Conservation (phyloP, 768 basidiomycete genomes). For the Leccinum longicurvipes region DNA sequence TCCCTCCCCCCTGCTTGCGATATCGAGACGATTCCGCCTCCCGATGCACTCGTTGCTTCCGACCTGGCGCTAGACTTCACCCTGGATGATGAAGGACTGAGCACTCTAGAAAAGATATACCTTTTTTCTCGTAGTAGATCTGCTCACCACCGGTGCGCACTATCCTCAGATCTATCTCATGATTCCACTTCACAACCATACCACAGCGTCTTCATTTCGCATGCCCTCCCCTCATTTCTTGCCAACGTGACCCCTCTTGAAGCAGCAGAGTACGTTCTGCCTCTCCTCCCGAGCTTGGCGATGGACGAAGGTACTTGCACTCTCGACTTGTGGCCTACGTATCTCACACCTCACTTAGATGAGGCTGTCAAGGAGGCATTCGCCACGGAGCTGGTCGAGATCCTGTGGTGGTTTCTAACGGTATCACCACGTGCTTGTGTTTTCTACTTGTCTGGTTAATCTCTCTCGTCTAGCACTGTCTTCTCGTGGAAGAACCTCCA, state of each 20-base stretch:
- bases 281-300: slow-evolving; percentile 80
- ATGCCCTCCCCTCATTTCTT: slow-evolving; percentile 77
- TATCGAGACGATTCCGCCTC: slow-evolving; percentile 24
- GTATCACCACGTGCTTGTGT: slow-evolving; percentile 31
- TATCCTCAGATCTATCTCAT: neutral
- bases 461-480: slow-evolving; percentile 52
- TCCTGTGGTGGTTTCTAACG: slow-evolving; percentile 93
- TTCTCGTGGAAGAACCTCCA: slow-evolving; percentile 49
- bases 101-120: slow-evolving; percentile 87
- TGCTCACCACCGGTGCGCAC: slow-evolving; percentile 49
- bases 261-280: slow-evolving; percentile 89
- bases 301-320: slow-evolving; percentile 69
- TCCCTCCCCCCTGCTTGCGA: slow-evolving; percentile 21
- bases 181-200: slow-evolving; percentile 28
- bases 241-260: slow-evolving; percentile 77
- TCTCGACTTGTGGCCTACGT: neutral
- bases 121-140: slow-evolving; percentile 80
- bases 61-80: slow-evolving; percentile 38
- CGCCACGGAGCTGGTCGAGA: slow-evolving; percentile 69
- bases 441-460: slow-evolving; percentile 1
- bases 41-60: slow-evolving; percentile 25
- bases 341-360: slow-evolving; percentile 44
- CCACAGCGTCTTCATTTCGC: slow-evolving; percentile 74
- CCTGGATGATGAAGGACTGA: slow-evolving; percentile 78
- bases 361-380: slow-evolving; percentile 88